Evolutionary conservation across 2,329 filamentous ascomycete genomes (phyloP).

Genomic region (Aspergillus pseudoviridinutans): DNA sequence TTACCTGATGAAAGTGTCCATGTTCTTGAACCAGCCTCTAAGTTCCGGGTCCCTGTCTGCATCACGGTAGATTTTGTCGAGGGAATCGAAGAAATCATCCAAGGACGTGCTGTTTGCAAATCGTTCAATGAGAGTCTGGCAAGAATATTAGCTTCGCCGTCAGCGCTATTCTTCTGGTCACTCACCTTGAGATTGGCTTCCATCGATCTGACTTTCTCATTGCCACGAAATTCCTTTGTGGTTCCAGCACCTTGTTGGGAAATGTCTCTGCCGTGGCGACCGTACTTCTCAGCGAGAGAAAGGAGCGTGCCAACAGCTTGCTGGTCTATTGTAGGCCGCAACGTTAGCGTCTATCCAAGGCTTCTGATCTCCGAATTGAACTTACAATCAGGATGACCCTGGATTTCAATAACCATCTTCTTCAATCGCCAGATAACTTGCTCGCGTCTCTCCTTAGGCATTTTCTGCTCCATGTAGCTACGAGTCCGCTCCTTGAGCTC

Average conservation of each 20-base stretch:
- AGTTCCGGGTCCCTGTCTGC: slow-evolving; percentile 84
- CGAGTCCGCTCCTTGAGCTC: slow-evolving; percentile 48
- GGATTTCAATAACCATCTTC: slow-evolving; percentile 97
- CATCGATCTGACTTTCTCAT: slow-evolving; percentile 62
- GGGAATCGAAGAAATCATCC: slow-evolving; percentile 78
- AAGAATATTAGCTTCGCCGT: slow-evolving; percentile 48
- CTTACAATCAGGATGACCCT: slow-evolving; percentile 85
- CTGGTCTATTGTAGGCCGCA: slow-evolving; percentile 53
- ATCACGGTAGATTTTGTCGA: slow-evolving; percentile 81
- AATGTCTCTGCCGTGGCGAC: slow-evolving; percentile 65
- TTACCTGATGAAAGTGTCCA: slow-evolving; percentile 67
- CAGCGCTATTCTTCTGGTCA: slow-evolving; percentile 32
- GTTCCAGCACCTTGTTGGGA: slow-evolving; percentile 62
- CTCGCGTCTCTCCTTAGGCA: slow-evolving; percentile 88
- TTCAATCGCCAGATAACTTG: slow-evolving; percentile 89
- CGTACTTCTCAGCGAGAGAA: slow-evolving; percentile 78
- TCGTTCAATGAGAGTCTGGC: slow-evolving; percentile 79
- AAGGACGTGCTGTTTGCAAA: slow-evolving; percentile 93
- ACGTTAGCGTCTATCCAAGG: slow-evolving; percentile 6
- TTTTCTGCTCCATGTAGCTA: slow-evolving; percentile 78
- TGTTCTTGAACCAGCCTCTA: slow-evolving; percentile 78
- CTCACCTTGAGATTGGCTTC: slow-evolving; percentile 74
- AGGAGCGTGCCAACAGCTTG: slow-evolving; percentile 87
- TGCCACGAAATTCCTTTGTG: slow-evolving; percentile 66
- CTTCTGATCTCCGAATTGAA: slow-evolving; percentile 6